These are phyloP conservation scores for Helotiales sp. DNA, from an alignment of 2,329 filamentous ascomycete species.

Conservation along the genomic window DNA sequence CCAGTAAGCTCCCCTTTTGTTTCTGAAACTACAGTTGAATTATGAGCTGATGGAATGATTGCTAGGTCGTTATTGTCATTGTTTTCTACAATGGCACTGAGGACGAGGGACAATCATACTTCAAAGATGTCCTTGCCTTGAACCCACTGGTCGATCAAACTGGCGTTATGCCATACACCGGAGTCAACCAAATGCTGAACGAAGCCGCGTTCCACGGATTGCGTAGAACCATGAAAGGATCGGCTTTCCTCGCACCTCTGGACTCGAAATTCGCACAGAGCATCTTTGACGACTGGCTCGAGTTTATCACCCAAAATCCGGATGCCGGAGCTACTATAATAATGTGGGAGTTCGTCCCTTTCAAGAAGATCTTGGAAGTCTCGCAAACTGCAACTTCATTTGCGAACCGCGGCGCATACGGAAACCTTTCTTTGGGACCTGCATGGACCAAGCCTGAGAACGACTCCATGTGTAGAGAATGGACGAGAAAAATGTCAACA, in stretches of 20 bases:
- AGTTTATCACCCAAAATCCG: constrained; percentile 37
- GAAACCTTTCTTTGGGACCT: constrained; percentile 36
- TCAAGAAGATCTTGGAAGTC: constrained; percentile 31
- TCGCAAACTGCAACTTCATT: constrained; percentile 36
- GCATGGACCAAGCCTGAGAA: constrained; percentile 37
- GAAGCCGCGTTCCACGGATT: constrained; percentile 22
- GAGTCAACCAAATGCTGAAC: constrained; percentile 44
- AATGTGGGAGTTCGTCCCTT: constrained; percentile 32
- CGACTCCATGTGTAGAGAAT: constrained; percentile 30
- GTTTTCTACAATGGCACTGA: constrained; percentile 46
- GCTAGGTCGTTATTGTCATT: constrained; percentile 13
- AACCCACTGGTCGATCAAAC: constrained; percentile 38
- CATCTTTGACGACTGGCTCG: constrained; percentile 40
- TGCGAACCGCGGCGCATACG: constrained; percentile 39
- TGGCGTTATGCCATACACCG: constrained; percentile 41
- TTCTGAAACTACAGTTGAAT: neutral
- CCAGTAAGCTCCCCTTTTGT: neutral
- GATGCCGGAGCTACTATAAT: constrained; percentile 33
- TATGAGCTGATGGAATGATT: neutral
- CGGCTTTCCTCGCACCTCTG: constrained; percentile 23
- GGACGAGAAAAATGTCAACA: constrained; percentile 29
- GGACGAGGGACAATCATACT: constrained; percentile 40
- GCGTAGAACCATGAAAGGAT: constrained; percentile 23
- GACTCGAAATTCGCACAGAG: constrained; percentile 16
- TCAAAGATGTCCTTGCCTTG: constrained; percentile 39